Evolutionary conservation across 2,329 filamentous ascomycete species (phyloP).

Genomic region (Fusarium sp.): DNA sequence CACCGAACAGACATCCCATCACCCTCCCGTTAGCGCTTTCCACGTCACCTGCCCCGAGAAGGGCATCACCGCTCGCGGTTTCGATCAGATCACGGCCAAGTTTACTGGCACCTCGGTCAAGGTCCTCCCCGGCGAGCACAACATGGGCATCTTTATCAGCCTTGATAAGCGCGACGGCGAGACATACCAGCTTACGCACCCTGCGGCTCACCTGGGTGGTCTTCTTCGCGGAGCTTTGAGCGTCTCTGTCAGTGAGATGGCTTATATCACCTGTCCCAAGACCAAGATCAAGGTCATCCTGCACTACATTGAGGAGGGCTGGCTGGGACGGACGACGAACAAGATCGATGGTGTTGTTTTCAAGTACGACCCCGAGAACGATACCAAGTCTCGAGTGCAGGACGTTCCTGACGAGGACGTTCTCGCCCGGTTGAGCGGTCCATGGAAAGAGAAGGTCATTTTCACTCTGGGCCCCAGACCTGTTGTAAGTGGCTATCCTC

Average conservation of each 20-base stretch:
- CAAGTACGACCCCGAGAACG: conserved; percentile 85
- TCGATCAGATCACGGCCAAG: conserved; percentile 95
- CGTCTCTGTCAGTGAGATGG: conserved; percentile 88
- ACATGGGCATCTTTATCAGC: conserved; percentile 93
- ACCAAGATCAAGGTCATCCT: conserved; percentile 91
- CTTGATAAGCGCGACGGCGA: conserved; percentile 81
- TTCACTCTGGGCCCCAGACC: conserved; percentile 68
- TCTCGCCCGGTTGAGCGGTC: conserved; percentile 80
- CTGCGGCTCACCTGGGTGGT: conserved; percentile 89
- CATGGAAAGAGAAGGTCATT: conserved; percentile 78
- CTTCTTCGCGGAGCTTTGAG: conserved; percentile 86
- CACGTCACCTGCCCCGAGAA: conserved; percentile 91
- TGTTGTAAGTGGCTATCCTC: conserved; percentile 59
- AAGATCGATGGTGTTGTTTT: conserved; percentile 91
- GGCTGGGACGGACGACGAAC: conserved; percentile 90
- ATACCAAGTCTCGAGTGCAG: conserved; percentile 78
- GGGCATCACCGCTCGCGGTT: conserved; percentile 85
- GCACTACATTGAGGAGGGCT: conserved; percentile 92
- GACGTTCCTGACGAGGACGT: conserved; percentile 88
- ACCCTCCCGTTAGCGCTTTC: conserved; percentile 96
- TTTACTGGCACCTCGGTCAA: conserved; percentile 96
- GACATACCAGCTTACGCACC: conserved; percentile 94
- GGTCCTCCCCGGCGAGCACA: conserved; percentile 90
- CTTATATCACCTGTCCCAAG: conserved; percentile 87
- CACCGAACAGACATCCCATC: conserved; percentile 97